Evolutionary conservation across 1,284 basidiomycete species (phyloP).

Genomic region (Cryptococcus maquisensis): DNA sequence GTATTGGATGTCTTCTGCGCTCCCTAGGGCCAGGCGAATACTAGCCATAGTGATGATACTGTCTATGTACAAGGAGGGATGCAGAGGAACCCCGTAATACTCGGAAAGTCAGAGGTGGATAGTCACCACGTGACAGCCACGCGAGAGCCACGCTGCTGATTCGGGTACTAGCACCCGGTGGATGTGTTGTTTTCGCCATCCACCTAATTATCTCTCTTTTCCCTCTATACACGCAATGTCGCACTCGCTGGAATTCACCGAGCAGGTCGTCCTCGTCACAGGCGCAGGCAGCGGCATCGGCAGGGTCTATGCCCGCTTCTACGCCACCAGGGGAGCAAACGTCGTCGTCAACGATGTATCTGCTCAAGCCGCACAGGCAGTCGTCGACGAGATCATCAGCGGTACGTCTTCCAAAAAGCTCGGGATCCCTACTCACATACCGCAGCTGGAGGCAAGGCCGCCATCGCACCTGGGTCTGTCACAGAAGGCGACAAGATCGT

Average conservation of each 20-base stretch:
- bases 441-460: conserved; percentile 78
- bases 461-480: conserved; percentile 82
- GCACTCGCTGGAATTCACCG: conserved; percentile 61
- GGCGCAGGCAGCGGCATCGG: conserved; percentile 95
- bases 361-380: conserved; percentile 79
- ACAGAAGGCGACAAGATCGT: conserved; percentile 85
- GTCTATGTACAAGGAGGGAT: no score
- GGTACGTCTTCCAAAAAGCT: conserved; percentile 53
- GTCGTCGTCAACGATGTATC: conserved; percentile 96
- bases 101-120: no score
- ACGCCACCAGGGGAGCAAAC: conserved; percentile 85
- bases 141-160: no score
- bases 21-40: no score
- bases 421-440: not conserved
- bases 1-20: not conserved
- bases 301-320: conserved; percentile 81
- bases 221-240: not conserved
- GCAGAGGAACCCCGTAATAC: no score
- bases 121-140: no score
- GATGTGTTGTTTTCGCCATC: no score
- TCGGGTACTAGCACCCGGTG: no score
- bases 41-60: not conserved
- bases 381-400: conserved; percentile 82
- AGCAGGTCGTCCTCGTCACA: conserved; percentile 88
- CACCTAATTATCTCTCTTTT: no score